A percentile compares a stretch with the other conserved stretches of the same genome.
Conservation (phyloP, 2,329 filamentous ascomycete genomes). For the Pyricularia pennisetigena region DNA sequence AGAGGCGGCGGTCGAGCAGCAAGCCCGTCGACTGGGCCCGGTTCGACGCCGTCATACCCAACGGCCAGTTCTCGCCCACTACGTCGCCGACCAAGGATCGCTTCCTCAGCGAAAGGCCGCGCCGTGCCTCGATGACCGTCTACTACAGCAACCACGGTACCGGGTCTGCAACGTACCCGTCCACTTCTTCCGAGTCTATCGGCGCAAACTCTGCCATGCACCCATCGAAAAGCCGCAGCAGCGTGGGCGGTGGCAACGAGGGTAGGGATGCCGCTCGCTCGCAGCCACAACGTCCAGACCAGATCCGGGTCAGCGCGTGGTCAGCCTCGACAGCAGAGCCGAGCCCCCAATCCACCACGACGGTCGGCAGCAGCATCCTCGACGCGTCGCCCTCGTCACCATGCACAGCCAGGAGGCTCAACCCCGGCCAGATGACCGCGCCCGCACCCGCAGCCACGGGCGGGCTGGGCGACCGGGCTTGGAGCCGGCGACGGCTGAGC, state of each 20-base stretch:
- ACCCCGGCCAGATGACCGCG: not conserved
- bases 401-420: not conserved
- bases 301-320: not conserved
- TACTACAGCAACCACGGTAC: not conserved
- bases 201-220: not conserved
- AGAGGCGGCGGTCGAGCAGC: not conserved
- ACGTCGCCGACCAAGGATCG: not conserved
- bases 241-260: not conserved
- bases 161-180: not conserved
- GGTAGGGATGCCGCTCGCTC: not conserved
- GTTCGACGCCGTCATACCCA: not conserved
- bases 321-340: not conserved
- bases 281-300: not conserved
- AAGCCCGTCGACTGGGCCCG: not conserved
- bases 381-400: not conserved
- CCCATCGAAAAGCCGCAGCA: not conserved
- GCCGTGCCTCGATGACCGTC: not conserved
- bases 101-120: not conserved
- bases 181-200: not conserved
- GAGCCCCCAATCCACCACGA: not conserved
- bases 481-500: slow-evolving; percentile 1
- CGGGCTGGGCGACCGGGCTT: not conserved
- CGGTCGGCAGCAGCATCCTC: not conserved
- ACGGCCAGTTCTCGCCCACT: not conserved
- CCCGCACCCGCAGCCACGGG: not conserved